Percentiles rank a stretch among this genome's conserved stretches.
Conservation (phyloP, 129 eudicot genomes). For the Pseudognaphalium luteoalbum region DNA sequence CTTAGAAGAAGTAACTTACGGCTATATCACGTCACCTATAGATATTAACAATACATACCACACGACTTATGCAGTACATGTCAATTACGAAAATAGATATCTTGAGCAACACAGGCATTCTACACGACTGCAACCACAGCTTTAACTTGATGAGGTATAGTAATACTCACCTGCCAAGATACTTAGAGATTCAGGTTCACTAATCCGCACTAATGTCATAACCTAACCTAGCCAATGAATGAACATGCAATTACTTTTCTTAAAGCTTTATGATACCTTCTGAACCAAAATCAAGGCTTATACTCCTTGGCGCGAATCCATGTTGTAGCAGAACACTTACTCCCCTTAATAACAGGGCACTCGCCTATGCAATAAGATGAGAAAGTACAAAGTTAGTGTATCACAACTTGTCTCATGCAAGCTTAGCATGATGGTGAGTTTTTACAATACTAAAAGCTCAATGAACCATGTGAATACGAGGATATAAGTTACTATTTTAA, state of each 20-base stretch:
- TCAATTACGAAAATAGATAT: too few relatives aligned
- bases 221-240: neutral
- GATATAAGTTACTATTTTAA: neutral
- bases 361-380: slow-evolving; percentile 52
- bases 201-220: too few relatives aligned
- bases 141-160: too few relatives aligned
- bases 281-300: slow-evolving; percentile 19
- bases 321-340: slow-evolving; percentile 82
- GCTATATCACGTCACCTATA: too few relatives aligned
- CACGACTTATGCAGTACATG: too few relatives aligned
- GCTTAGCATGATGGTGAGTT: slow-evolving; percentile 1
- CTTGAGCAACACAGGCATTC: too few relatives aligned
- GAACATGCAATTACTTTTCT: neutral
- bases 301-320: slow-evolving; percentile 71
- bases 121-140: too few relatives aligned
- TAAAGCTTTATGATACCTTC: slow-evolving; percentile 25
- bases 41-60: too few relatives aligned
- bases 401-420: slow-evolving; percentile 2
- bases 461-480: slow-evolving; percentile 1
- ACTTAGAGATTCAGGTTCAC: too few relatives aligned
- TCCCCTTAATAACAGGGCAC: slow-evolving; percentile 80
- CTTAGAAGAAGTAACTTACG: too few relatives aligned
- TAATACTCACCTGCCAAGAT: too few relatives aligned
- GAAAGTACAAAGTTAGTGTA: slow-evolving; percentile 1
- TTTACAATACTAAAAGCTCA: neutral